These are phyloP conservation scores for Flaveria linearis DNA, from an alignment of 129 eudicot species.

Conservation along the genomic window DNA sequence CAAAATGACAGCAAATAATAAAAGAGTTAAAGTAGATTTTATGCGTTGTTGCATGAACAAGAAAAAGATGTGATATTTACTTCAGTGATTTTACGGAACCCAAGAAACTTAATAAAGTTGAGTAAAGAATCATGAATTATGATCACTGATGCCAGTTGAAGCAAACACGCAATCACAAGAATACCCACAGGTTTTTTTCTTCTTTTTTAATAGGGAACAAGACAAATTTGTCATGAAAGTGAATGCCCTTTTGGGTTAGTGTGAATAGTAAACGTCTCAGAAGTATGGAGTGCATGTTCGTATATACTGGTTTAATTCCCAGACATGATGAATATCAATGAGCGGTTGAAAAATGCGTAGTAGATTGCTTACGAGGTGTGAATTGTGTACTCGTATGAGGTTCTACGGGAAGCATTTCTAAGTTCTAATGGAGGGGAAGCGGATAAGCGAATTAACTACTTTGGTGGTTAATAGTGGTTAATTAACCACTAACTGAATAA, in stretches of 20 bases:
- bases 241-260: constrained; percentile 42
- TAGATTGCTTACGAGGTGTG: no score
- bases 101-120: constrained; percentile 55
- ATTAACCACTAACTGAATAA: neutral
- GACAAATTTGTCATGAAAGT: constrained; percentile 46
- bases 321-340: no score
- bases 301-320: no score
- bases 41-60: constrained; percentile 46
- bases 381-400: no score
- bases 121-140: constrained; percentile 52
- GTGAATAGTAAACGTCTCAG: neutral
- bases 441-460: neutral
- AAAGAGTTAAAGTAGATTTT: constrained; percentile 38
- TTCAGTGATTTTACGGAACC: constrained; percentile 56
- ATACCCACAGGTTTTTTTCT: constrained; percentile 38
- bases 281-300: no score
- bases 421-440: no score
- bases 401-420: no score
- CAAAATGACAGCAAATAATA: constrained; percentile 29
- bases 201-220: constrained; percentile 17
- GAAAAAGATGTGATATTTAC: constrained; percentile 40
- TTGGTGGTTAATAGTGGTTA: no score
- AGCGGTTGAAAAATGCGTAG: no score
- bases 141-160: constrained; percentile 16
- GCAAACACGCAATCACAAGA: constrained; percentile 45